phyloP scores from a whole-genome alignment of 1,139 yeast species.

The Lodderomyces beijingensis region DNA sequence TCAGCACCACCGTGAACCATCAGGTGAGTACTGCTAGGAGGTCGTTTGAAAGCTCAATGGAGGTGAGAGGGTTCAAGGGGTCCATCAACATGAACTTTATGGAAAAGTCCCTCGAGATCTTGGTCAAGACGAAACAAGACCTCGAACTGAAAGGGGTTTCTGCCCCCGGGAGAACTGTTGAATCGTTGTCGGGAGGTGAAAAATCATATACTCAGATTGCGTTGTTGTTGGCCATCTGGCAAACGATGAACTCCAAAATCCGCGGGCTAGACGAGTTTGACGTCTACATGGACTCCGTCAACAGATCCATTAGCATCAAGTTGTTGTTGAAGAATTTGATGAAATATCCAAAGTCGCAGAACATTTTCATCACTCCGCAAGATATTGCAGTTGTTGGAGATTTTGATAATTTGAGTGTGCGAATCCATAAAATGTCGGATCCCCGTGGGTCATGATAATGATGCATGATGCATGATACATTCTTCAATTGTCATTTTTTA shows the following conservation, averaged over 20 bases:
- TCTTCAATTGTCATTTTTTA: no score
- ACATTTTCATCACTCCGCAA: constrained; percentile 92
- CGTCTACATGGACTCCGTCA: constrained; percentile 95
- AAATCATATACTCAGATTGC: constrained; percentile 93
- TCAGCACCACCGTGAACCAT: constrained; percentile 41
- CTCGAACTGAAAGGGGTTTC: constrained; percentile 28
- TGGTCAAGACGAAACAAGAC: constrained; percentile 59
- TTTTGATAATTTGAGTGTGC: constrained; percentile 56
- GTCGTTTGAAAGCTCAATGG: constrained; percentile 56
- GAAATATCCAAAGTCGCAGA: constrained; percentile 65
- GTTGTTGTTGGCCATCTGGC: constrained; percentile 85
- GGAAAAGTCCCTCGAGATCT: constrained; percentile 47
- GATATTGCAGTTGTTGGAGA: constrained; percentile 79
- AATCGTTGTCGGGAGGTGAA: constrained; percentile 93
- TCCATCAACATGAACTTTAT: constrained; percentile 57
- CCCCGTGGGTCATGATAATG: no score
- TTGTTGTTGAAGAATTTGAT: constrained; percentile 67
- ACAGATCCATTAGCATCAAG: constrained; percentile 74
- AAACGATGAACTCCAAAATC: constrained; percentile 79
- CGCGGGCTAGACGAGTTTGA: constrained; percentile 96
- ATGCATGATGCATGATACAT: no score
- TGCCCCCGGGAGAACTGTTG: constrained; percentile 52
- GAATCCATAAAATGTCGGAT: constrained; percentile 66
- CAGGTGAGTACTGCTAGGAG: constrained; percentile 31
- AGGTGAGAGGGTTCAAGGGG: constrained; percentile 74